A percentile compares a stretch with the other conserved stretches of the same genome.
Evolutionary conservation across 2,329 filamentous ascomycete species (phyloP).

Genomic region (Trichoderma breve): DNA sequence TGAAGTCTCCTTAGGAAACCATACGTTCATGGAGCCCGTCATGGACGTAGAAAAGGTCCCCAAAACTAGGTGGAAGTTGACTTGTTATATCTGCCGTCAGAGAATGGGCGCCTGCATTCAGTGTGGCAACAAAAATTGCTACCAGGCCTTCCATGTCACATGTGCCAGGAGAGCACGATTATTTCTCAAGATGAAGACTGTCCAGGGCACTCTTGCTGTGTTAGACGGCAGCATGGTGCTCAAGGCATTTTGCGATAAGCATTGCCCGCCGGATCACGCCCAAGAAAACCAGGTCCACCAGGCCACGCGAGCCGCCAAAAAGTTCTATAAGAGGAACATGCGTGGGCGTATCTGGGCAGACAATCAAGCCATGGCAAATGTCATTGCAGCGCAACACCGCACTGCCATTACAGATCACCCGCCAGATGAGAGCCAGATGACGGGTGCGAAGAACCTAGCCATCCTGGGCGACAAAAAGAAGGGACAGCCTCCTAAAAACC

Average conservation of each 20-base stretch:
- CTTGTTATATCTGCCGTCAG: constrained; percentile 95
- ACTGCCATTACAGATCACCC: constrained; percentile 65
- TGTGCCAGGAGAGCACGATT: constrained; percentile 85
- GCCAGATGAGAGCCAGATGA: constrained; percentile 78
- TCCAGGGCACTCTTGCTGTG: constrained; percentile 72
- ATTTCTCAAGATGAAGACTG: constrained; percentile 95
- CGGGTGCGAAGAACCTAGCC: constrained; percentile 76
- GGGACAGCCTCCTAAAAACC: constrained; percentile 47
- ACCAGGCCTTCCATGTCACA: constrained; percentile 94
- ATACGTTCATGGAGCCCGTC: constrained; percentile 96
- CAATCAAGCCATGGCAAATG: constrained; percentile 77
- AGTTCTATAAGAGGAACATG: constrained; percentile 88
- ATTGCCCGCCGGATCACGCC: constrained; percentile 85
- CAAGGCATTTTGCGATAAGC: constrained; percentile 94
- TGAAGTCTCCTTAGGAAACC: constrained; percentile 91
- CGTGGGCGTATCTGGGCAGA: constrained; percentile 88
- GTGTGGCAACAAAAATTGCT: constrained; percentile 96
- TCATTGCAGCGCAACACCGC: constrained; percentile 71
- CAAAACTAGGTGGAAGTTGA: constrained; percentile 87
- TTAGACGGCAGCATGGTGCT: constrained; percentile 77
- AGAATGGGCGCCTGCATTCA: constrained; percentile 98
- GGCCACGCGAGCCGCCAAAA: constrained; percentile 79
- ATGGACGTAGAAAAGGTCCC: constrained; percentile 98
- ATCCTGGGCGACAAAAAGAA: constrained; percentile 74
- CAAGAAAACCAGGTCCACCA: constrained; percentile 79